phyloP scores from a whole-genome alignment of 1,284 basidiomycete species.

The Tranzscheliella williamsii region DNA sequence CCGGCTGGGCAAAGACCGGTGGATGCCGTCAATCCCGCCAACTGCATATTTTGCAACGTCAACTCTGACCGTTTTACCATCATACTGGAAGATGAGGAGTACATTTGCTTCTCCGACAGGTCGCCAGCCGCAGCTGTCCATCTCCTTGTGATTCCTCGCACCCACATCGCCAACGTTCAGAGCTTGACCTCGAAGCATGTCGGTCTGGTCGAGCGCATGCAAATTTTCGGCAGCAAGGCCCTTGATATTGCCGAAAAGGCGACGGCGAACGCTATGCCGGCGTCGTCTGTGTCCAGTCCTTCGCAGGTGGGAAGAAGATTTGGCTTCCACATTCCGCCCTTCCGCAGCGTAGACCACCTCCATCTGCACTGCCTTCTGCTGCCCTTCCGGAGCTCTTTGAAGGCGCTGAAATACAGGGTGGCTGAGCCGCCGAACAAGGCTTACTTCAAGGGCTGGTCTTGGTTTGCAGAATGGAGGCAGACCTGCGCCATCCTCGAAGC shows the following conservation, averaged over 20 bases:
- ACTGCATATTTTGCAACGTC: conserved; percentile 69
- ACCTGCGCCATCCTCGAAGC: conserved; percentile 69
- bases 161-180: conserved; percentile 65
- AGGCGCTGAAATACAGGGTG: conserved; percentile 69
- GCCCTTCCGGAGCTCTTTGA: conserved; percentile 67
- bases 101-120: conserved; percentile 71
- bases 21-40: conserved; percentile 31
- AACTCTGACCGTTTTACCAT: conserved; percentile 67
- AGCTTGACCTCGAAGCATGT: conserved; percentile 60
- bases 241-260: conserved; percentile 62
- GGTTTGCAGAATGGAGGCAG: conserved; percentile 75
- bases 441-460: conserved; percentile 72
- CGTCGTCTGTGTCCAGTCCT: conserved; percentile 13
- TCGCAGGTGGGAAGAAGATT: conserved; percentile 30
- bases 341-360: conserved; percentile 76
- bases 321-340: conserved; percentile 70
- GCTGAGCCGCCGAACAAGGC: conserved; percentile 30
- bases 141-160: conserved; percentile 70
- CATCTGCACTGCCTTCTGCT: conserved; percentile 77
- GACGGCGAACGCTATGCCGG: neutral
- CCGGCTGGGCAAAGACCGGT: conserved; percentile 12
- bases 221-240: conserved; percentile 66
- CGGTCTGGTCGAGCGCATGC: conserved; percentile 68
- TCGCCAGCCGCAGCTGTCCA: conserved; percentile 70
- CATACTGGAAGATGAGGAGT: conserved; percentile 68